These are phyloP conservation scores for Aspergillus egyptiacus DNA, from an alignment of 495 filamentous ascomycete genomes.

Conservation along the genomic window DNA sequence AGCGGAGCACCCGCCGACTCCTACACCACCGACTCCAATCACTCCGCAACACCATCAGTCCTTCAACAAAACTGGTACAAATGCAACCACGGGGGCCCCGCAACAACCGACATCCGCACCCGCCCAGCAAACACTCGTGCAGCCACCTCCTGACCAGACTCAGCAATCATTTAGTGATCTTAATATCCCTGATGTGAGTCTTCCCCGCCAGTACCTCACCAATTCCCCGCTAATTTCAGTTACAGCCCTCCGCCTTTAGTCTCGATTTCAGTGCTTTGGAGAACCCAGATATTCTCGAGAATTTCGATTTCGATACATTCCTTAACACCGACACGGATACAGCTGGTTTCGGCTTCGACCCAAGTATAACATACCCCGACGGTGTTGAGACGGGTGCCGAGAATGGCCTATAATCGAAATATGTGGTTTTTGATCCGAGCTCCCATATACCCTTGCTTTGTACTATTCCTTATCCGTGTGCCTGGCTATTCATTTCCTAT, in stretches of 20 bases:
- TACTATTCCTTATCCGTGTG: slow-evolving; percentile 30
- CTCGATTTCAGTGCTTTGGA: slow-evolving; percentile 59
- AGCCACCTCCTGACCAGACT: slow-evolving; percentile 42
- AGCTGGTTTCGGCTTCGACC: slow-evolving; percentile 49
- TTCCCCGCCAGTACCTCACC: slow-evolving; percentile 21
- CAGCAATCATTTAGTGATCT: slow-evolving; percentile 35
- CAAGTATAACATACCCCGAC: slow-evolving; percentile 40
- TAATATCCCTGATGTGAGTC: slow-evolving; percentile 38
- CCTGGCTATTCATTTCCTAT: slow-evolving; percentile 22
- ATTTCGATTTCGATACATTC: slow-evolving; percentile 97
- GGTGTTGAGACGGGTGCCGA: slow-evolving; percentile 48
- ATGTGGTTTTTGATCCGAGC: slow-evolving; percentile 35
- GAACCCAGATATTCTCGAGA: slow-evolving; percentile 68
- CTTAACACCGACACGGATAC: slow-evolving; percentile 57
- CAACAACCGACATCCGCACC: slow-evolving; percentile 39
- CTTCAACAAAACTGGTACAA: slow-evolving; percentile 53
- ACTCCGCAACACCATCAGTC: slow-evolving; percentile 69
- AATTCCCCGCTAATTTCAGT: slow-evolving; percentile 14
- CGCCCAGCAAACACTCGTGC: slow-evolving; percentile 37
- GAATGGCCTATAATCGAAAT: slow-evolving; percentile 41
- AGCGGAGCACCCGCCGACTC: slow-evolving; percentile 64
- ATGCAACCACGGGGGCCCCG: slow-evolving; percentile 39
- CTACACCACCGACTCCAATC: slow-evolving; percentile 77
- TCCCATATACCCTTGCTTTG: slow-evolving; percentile 46
- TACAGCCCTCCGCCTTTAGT: slow-evolving; percentile 35